Conservation (phyloP, 2,329 filamentous ascomycete genomes). For the Ceratocystiopsis minuta region DNA sequence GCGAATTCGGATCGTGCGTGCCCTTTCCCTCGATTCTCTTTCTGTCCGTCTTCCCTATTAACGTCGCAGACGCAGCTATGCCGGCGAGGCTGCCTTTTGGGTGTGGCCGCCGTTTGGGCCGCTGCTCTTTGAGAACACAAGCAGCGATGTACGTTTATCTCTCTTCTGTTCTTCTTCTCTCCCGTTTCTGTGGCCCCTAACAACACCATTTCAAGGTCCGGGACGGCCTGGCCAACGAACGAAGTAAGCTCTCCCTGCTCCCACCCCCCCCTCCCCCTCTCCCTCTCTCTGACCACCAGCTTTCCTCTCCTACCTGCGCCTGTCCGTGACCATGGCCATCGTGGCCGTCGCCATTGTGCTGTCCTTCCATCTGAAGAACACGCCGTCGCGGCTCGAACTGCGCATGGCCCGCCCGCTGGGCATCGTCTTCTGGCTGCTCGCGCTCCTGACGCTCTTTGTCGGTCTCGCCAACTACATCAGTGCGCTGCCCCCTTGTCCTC, state of each 20-base stretch:
- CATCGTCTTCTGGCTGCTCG: constrained; percentile 70
- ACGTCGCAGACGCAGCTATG: constrained; percentile 6
- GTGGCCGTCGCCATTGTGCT: constrained; percentile 80
- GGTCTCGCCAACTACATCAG: constrained; percentile 79
- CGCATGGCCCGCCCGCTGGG: constrained; percentile 71
- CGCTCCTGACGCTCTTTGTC: constrained; percentile 54
- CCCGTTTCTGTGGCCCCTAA: neutral
- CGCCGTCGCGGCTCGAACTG: constrained; percentile 52
- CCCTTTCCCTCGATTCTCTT: neutral
- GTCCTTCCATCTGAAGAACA: constrained; percentile 72
- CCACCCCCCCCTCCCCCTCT: neutral
- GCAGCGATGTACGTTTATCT: constrained; percentile 38
- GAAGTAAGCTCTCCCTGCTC: constrained; percentile 30
- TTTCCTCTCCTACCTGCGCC: constrained; percentile 79
- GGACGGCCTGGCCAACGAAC: constrained; percentile 64
- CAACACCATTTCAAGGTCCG: constrained; percentile 17
- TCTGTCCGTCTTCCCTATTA: neutral
- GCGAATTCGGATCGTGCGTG: constrained; percentile 19
- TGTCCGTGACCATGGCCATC: constrained; percentile 79
- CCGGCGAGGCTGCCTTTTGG: constrained; percentile 29
- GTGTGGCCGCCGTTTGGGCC: constrained; percentile 46
- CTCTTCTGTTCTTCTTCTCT: neutral
- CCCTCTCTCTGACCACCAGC: constrained; percentile 19
- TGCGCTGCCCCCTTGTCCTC: constrained; percentile 17
- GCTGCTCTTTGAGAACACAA: constrained; percentile 55